Base-by-base conservation (phyloP, 1,284 basidiomycete genomes). In the Puccinia brachypodii region DNA sequence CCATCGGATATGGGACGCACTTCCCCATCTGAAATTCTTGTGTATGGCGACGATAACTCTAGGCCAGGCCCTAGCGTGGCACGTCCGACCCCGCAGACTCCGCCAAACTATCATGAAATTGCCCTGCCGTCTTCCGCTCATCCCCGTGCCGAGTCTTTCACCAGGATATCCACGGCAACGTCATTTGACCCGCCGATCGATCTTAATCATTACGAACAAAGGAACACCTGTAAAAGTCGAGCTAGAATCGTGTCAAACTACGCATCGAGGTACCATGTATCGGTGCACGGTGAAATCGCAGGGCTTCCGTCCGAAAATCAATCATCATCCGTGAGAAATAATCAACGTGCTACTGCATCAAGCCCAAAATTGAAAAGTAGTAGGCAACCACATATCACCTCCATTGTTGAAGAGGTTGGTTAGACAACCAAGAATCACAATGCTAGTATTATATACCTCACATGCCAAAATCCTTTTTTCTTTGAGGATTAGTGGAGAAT, bases 201-300 rank as follows among this genome's bases (percentile, higher is more conserved):
- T 22, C 1, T 1, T 44, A 40, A 28, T 19, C 8, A 25, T 25
- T 13, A 44, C 40, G 64, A 68, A 42, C 40, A 68, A 44, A 1
- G 14, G 16, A 42, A 42, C 3, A 13, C 64, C 14, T 13, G n/a
- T 4, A 0, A 40, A n/a, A 68, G 9, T 13, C 19, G 64, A 44
- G 64, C 64, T 2, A 68, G 40, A 68, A 14, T 68, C 14, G 40
- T 68, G 2, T 68, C 64, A n/a, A 68, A 68, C n/a, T 42, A 38
- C 3, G 14, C 38, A 1, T 44, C 40, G 9, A 4, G 64, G 40
- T n/a, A 68, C 11, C 64, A 68, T 11, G 44, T 38, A 68, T 68
- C 64, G 13, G 44, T 68, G 38, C 64, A 68, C 8, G 64, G 22
- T 1, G 64, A 68, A 68, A 68, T 68, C 3, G 42, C 64, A 68